phyloP scores from a whole-genome alignment of 176 grass and related monocot genomes.

The Hordeum vulgare region DNA sequence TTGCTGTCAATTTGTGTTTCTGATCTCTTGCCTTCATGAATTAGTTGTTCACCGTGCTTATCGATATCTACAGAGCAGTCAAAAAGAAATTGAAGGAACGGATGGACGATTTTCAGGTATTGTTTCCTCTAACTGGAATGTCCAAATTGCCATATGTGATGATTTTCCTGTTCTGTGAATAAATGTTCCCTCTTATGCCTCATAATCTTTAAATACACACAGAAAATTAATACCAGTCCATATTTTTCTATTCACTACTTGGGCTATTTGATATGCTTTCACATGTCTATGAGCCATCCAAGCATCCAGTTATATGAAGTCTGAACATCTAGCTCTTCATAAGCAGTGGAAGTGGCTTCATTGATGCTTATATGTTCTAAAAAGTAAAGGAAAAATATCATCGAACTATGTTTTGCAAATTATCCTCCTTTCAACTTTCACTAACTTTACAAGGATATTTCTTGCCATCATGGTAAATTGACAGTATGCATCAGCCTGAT shows the following conservation, averaged over 20 bases:
- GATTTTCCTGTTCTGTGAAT: no score
- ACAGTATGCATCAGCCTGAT: not conserved
- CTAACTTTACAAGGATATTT: conserved; percentile 4
- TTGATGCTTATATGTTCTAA: not conserved
- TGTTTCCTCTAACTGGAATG: no score
- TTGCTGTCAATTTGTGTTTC: no score
- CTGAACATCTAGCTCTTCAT: not conserved
- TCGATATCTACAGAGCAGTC: no score
- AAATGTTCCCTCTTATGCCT: not conserved
- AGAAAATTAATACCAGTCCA: not conserved
- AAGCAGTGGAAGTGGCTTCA: not conserved
- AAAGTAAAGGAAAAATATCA: not conserved
- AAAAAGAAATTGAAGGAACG: no score
- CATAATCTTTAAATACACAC: not conserved
- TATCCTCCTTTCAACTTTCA: not conserved
- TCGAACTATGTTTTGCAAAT: not conserved
- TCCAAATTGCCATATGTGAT: no score
- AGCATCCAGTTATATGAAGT: not conserved
- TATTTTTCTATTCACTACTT: not conserved
- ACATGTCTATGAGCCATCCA: not conserved
- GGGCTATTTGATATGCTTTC: conserved; percentile 10
- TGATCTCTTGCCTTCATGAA: no score
- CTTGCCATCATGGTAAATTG: not conserved
- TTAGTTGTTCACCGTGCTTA: no score
- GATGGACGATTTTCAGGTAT: no score